Percentiles rank a stretch among this genome's conserved stretches.
Conservation (phyloP, 108 stramenopile species). For the Stephanodiscus triporus region DNA sequence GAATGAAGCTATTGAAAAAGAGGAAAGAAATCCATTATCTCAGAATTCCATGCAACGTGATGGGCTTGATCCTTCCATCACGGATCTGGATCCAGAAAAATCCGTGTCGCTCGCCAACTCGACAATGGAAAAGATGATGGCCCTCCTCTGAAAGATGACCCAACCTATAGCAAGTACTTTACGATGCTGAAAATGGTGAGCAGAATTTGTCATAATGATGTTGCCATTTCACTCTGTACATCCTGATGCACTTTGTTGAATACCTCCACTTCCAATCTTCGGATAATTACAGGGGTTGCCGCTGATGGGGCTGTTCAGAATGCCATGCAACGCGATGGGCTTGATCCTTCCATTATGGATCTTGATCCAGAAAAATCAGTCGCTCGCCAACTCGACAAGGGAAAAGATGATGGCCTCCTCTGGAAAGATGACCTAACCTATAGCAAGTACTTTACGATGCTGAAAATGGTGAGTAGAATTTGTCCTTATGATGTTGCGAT, state of each 20-base stretch:
- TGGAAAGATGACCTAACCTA: slow-evolving; percentile 80
- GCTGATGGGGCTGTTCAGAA: slow-evolving; percentile 41
- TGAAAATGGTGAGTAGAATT: slow-evolving; percentile 48
- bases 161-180: slow-evolving; percentile 66
- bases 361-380: slow-evolving; percentile 65
- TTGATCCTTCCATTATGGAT: slow-evolving; percentile 75
- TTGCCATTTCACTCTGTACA: neutral
- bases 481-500: too few relatives aligned
- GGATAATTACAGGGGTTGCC: slow-evolving; percentile 10
- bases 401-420: slow-evolving; percentile 51
- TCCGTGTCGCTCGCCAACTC: slow-evolving; percentile 12
- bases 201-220: neutral
- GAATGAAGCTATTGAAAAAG: neutral
- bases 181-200: slow-evolving; percentile 62
- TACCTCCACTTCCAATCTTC: neutral
- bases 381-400: slow-evolving; percentile 26
- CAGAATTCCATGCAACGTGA: slow-evolving; percentile 68
- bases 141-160: slow-evolving; percentile 77
- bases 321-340: slow-evolving; percentile 68
- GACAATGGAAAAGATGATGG: slow-evolving; percentile 29
- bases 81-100: slow-evolving; percentile 75
- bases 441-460: slow-evolving; percentile 81
- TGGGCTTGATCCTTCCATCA: slow-evolving; percentile 69
- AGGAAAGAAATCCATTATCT: neutral
- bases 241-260: neutral